Base-by-base conservation (phyloP, 2,329 filamentous ascomycete genomes). In the Kalmusia sp. region DNA sequence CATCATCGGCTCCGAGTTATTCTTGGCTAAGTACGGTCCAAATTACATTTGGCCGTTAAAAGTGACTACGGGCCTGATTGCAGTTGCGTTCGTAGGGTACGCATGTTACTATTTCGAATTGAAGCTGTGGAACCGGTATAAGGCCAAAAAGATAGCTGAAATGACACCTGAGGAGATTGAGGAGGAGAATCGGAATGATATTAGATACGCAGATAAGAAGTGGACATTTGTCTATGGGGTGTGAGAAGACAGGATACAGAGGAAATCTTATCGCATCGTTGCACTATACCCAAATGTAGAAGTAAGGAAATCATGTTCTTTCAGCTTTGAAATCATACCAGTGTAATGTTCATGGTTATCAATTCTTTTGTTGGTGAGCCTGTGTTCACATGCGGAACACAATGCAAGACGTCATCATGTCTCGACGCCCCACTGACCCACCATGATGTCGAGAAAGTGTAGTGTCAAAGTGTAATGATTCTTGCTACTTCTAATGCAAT, bases 191-290 rank as follows among this genome's bases (percentile, higher is more conserved):
- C n/a, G 46, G 35, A 52, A 59, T 43, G 30, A 28, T 28, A 50
- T 54, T 3, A 45, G 62, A 38, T 66, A 64, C 48, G 58, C 60
- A 30, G 63, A 68, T 51, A 53, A 54, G 24, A 67, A 67, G 52
- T 62, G 58, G 59, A 65, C 62, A 12, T 68, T 68, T 48, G 44
- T 63, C 6, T 68, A 68, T 43, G 63, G 65, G 3, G 39, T 67
- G 17, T 67, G 46, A 53, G 11, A 51, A 33, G 30, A n/a, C n/a
- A n/a, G n/a, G n/a, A n/a, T n/a, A n/a, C n/a, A 49, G 44, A n/a
- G n/a, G n/a, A n/a, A n/a, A n/a, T n/a, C n/a, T n/a, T n/a, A n/a
- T n/a, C n/a, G n/a, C n/a, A n/a, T n/a, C n/a, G n/a, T n/a, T n/a
- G n/a, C n/a, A n/a, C n/a, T n/a, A n/a, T n/a, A n/a, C n/a, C n/a